Evolutionary conservation across 1,284 basidiomycete genomes (phyloP).

Genomic region (Pseudozyma sp.): DNA sequence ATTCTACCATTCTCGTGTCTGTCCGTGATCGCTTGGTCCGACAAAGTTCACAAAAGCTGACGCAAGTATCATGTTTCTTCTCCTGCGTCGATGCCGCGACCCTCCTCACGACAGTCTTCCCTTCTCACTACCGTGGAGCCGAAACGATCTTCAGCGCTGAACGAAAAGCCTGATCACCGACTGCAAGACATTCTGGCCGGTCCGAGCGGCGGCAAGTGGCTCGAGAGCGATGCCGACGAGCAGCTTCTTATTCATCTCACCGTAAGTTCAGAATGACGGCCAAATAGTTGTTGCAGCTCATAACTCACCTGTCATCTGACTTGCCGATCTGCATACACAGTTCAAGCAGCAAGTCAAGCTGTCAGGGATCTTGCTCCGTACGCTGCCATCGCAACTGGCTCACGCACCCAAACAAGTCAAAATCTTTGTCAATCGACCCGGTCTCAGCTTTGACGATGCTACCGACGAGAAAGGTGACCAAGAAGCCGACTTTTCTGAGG

Average conservation of each 20-base stretch:
- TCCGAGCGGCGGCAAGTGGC: slow-evolving; percentile 73
- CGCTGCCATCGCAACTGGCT: slow-evolving; percentile 51
- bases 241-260: slow-evolving; percentile 71
- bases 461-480: slow-evolving; percentile 69
- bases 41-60: slow-evolving; percentile 23
- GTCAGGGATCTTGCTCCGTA: slow-evolving; percentile 77
- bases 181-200: slow-evolving; percentile 73
- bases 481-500: slow-evolving; percentile 70
- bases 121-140: slow-evolving; percentile 76
- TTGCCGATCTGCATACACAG: slow-evolving; percentile 68
- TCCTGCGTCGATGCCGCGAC: not conserved
- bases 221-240: slow-evolving; percentile 84
- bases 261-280: slow-evolving; percentile 13
- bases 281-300: not conserved
- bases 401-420: slow-evolving; percentile 45
- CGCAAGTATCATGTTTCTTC: slow-evolving; percentile 7
- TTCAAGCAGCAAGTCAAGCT: slow-evolving; percentile 84
- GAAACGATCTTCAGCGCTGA: slow-evolving; percentile 77
- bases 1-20: slow-evolving; percentile 11
- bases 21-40: slow-evolving; percentile 7
- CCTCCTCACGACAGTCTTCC: slow-evolving; percentile 69
- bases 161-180: slow-evolving; percentile 76
- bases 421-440: slow-evolving; percentile 67
- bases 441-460: slow-evolving; percentile 69
- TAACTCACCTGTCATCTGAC: not conserved